Evolutionary conservation across 2,329 filamentous ascomycete genomes (phyloP), one percentile per base, ranked within the genome.

Genomic region (Didymella pomorum): DNA sequence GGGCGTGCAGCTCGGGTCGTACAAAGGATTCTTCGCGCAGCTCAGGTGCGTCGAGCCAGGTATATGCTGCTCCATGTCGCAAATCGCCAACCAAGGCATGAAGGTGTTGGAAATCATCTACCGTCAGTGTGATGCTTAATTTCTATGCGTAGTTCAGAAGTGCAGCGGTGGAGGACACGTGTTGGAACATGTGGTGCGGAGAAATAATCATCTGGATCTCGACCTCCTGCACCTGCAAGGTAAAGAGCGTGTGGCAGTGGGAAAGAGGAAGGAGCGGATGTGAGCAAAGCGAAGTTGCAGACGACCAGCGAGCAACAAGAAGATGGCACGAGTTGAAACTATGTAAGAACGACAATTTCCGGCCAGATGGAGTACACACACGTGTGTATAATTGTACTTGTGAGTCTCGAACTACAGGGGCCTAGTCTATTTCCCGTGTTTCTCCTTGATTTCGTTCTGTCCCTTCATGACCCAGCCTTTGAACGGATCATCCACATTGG

Each of bases 401-500:
- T 1, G 18, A 1, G 4, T 8, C 18, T 41, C 20, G 8, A 41
- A 20, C 37, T 11, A 16, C 25, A 0, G 20, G 4, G 18, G 2
- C 14, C 10, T 23, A 23, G 14, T n/a, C 20, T 26, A 50, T 14
- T 43, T 26, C 16, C 45, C 44, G 26, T 55, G 44, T 21, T 49
- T 55, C 21, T 55, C 45, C 28, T 55, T 55, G 25, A 49, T 44
- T 21, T 44, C 45, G 23, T 44, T 49, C 8, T 55, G 52, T 10
- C 52, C 43, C 20, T 48, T 47, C 44, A 47, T 48, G 11, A 70
- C 65, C 64, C 65, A 72, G 10, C 52, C 57, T 43, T 71, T 62
- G 16, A 72, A 71, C 16, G 67, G 65, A 60, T 71, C 65, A 6
- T 60, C 59, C 8, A 67, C 63, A 57, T 61, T 52, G 20, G 64